Base-by-base conservation (phyloP, 148 eudicot species). In the Pharnaceum exiguum region DNA sequence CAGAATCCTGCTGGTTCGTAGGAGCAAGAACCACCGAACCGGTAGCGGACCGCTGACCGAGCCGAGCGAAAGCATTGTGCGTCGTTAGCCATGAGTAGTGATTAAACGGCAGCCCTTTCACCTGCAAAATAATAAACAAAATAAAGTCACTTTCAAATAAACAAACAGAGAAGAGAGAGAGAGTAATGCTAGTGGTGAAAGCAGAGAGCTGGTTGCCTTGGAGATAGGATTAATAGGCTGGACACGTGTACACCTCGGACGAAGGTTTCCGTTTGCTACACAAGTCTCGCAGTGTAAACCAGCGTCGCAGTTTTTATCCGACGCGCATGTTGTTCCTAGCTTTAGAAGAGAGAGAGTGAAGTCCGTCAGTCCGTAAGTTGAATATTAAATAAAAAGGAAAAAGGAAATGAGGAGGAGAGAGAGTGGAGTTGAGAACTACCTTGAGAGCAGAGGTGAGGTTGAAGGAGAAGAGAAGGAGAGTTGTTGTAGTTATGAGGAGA, bases 271-370 rank as follows among this genome's bases (percentile, higher is more conserved):
- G n/a, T 81, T 67, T 0, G 99, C 91, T 27, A 82, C 11, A 50
- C 99, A 93, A 22, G 91, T 82, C 46, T 88, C 91, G 51, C 99
- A 93, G 54, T 93, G 99, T 47, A 88, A 72, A 19, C 96, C 99
- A 18, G 63, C 15, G 38, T 78, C 81, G 68, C 99, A 93, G 47
- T 71, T 75, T 19, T 60, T 59, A 46, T 76, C 58, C 5, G 66
- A 17, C 2, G 68, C 33, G 69, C 97, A 91, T 5, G 76, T 78
- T 32, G 66, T 44, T 51, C 97, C 97, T 22, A 72, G 59, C 87
- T 91, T 62, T 46, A 22, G 50, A 53, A 22, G 36, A 17, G 15
- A 44, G 12, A 18, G 8, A 29, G 31, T 24, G 19, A 29, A 21
- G 51, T 19, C 8, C 6, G n/a, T 23, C 12, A 22, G 16, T 7